Conservation (phyloP, 169 alveolate genomes). For the Plasmodium ovale region DNA sequence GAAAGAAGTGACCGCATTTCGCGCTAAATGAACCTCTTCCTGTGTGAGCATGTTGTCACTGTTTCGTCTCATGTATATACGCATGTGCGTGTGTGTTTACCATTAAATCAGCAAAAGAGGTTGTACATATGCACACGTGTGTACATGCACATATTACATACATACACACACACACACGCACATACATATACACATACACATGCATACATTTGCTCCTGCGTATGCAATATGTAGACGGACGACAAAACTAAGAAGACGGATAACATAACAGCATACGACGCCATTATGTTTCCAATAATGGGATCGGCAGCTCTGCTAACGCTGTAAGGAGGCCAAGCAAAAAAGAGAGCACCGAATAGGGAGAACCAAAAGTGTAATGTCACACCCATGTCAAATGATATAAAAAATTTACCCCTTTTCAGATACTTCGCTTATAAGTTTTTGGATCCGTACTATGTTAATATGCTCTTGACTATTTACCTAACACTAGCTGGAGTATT, state of each 20-base stretch:
- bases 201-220: neutral
- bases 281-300: conserved; percentile 73
- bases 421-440: conserved; percentile 77
- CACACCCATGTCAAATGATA: neutral
- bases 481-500: conserved; percentile 72
- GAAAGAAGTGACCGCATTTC: neutral
- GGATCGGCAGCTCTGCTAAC: conserved; percentile 76
- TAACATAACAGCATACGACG: conserved; percentile 73
- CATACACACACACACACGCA: neutral
- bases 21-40: neutral
- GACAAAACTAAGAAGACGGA: conserved; percentile 49
- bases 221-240: conserved; percentile 10
- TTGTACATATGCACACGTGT: too few relatives aligned
- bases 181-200: neutral
- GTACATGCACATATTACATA: too few relatives aligned
- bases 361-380: neutral
- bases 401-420: neutral
- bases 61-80: too few relatives aligned
- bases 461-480: conserved; percentile 61
- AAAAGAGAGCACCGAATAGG: neutral
- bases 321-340: conserved; percentile 20
- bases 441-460: conserved; percentile 72
- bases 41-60: too few relatives aligned
- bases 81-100: too few relatives aligned
- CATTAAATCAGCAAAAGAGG: too few relatives aligned